Conservation (phyloP, 805 yeast species). For the Kuraishia hungarica region DNA sequence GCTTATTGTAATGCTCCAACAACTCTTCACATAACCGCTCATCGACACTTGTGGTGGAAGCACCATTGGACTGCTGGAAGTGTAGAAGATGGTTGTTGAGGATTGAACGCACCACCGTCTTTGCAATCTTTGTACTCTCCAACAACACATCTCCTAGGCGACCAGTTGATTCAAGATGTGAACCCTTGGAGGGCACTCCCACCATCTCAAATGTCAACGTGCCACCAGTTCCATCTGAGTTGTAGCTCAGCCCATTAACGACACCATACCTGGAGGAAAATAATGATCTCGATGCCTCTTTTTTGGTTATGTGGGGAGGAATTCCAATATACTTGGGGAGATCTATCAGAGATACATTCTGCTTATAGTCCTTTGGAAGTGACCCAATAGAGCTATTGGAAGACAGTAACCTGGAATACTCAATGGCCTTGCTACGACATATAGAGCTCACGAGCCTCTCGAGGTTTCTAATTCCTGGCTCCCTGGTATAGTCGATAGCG, state of each 20-base stretch:
- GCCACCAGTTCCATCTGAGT: constrained; percentile 81
- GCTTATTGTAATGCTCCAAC: constrained; percentile 36
- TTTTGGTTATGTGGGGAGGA: constrained; percentile 30
- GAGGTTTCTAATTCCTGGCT: constrained; percentile 77
- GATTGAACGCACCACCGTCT: constrained; percentile 61
- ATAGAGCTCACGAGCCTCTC: constrained; percentile 70
- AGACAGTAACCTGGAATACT: constrained; percentile 31
- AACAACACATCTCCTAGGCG: constrained; percentile 72
- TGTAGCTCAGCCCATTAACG: constrained; percentile 84
- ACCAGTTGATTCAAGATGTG: constrained; percentile 63
- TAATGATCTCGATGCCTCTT: constrained; percentile 33
- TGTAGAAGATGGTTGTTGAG: constrained; percentile 16
- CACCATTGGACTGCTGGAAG: not conserved
- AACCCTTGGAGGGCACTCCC: constrained; percentile 41
- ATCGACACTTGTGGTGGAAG: not conserved
- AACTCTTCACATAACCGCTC: constrained; percentile 18
- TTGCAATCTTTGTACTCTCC: constrained; percentile 76
- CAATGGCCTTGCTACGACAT: constrained; percentile 79
- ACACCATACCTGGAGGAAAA: constrained; percentile 55
- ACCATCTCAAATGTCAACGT: constrained; percentile 73
- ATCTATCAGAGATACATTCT: constrained; percentile 41
- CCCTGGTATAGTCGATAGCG: constrained; percentile 67
- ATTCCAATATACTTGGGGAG: constrained; percentile 62
- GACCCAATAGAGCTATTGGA: constrained; percentile 16
- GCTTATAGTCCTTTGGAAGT: constrained; percentile 21